Base-by-base conservation (phyloP, 2,329 filamentous ascomycete species). In the Cladosporium austrohemisphaericum region DNA sequence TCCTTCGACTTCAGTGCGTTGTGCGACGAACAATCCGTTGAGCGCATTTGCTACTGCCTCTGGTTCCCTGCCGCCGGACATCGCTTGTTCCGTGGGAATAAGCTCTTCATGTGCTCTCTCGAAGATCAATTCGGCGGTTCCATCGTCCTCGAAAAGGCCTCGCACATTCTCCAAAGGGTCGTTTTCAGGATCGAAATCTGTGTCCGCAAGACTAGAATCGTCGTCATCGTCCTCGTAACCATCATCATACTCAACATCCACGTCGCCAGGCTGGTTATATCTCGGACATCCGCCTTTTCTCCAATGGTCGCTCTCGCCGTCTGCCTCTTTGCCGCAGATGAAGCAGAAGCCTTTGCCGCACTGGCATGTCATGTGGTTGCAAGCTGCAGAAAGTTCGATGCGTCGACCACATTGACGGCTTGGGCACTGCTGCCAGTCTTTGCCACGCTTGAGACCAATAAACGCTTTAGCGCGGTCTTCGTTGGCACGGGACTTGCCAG, bases 291-390 rank as follows among this genome's bases (percentile, higher is more conserved):
- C 51, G 14, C 43, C 41, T 13, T 22, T 16, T 3, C 9, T 11
- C 41, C 49, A 54, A 22, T 54, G 52, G 19, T 35, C 32, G 14
- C 44, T 48, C 9, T 45, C 33, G 4, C 47, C 32, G 9, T 41
- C 38, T 10, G 45, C 49, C 8, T 22, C 23, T 18, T 40, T 45
- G 10, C 52, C 52, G 22, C 52, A 54, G 13, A 54, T 31, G 22
- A 49, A 54, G 44, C 52, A 54, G 20, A 49, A 49, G 19, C 32
- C 37, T 6, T 18, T 54, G 4, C 33, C 29, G 33, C 52, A 54
- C n/a, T 38, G 36, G 47, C 53, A 55, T 10, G 23, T 41, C 13
- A 53, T 37, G 40, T 51, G 41, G 16, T 55, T 53, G 44, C 53
- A 55, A 3, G 51, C 51, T 23, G 49, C 53, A 4, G 18, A 22